Base-by-base conservation (phyloP, 2,329 filamentous ascomycete genomes). In the Neopestalotiopsis clavispora region DNA sequence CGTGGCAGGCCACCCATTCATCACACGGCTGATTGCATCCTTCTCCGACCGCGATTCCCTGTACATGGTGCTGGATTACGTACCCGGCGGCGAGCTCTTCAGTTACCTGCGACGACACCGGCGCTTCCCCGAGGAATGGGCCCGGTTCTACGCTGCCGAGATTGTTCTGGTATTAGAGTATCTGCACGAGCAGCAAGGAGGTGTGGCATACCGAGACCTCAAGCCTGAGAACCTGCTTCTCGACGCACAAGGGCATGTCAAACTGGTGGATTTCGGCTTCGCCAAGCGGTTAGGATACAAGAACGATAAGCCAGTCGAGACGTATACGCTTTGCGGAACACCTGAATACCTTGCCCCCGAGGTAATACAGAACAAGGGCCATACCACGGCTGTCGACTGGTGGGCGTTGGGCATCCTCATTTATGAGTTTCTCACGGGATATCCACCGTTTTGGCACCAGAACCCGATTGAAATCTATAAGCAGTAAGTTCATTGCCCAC, bases 381-480 rank as follows among this genome's bases (percentile, higher is more conserved):
- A 92, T 76, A 91, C 88, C 2, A 90, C 88, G 2, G 92, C 93
- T 14, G 93, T 95, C 45, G 93, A 95, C 83, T 95, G 93, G 93
- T 95, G 93, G 93, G 93, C 93, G 0, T 85, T 96, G 73, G 93
- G 93, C 32, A 94, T 95, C 73, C 81, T 96, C 68, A 90, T 95
- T 69, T 95, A 94, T 79, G 93, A 96, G 77, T 95, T 95, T 77
- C 82, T 95, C 63, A 94, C 93, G 10, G 93, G 93, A 34, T 94
- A 95, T 76, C 93, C 93, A 14, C 93, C 93, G 0, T 96, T 95
- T 77, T 96, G 93, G 92, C 91, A 95, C 76, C 90, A 93, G 72
- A 95, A 94, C 72, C 93, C 93, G 1, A 93, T 95, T 72, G 93
- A 95, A 78, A 95, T 95, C 69, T 95, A 95, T 81, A 93, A 94